Evolutionary conservation across 441 rosid genomes (phyloP), one percentile per base, ranked within the genome.

Genomic region (Gossypium lobatum): DNA sequence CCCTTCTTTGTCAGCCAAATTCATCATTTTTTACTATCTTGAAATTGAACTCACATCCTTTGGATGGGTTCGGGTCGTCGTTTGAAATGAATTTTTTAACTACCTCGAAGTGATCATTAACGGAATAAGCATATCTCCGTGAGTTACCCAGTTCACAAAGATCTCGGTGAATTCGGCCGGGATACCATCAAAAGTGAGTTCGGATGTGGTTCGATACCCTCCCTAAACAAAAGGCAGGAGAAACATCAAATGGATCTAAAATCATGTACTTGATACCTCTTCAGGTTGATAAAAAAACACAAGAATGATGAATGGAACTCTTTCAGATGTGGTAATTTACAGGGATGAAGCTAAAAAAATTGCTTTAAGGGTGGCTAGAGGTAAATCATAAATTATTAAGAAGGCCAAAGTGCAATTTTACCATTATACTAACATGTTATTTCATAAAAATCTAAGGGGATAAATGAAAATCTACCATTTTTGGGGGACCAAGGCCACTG

Each of bases 121-220:
- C 48, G 82, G 87, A 74, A 86, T 70, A 86, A 74, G 85, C 75
- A 84, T 77, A 16, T 80, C 90, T 57, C 93, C 98, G 17, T 90
- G 68, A 42, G 74, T 80, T 46, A 95, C 90, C 99, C 99, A 95
- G 54, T 81, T 79, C 31, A 63, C 72, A 64, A 90, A 95, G 66
- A 84, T 79, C 46, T 83, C 77, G 9, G 96, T 78, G 66, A 75
- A 90, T 80, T 73, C 81, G 59, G 60, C 73, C 70, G 26, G 31
- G 18, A 13, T 26, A 55, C 71, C 80, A 64, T 77, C 80, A 1
- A 70, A 18, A 17, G 57, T 31, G 16, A 73, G 61, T 16, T 84
- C 78, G 1, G 73, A 73, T 17, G 63, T 79, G 0, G 64, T 79
- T 48, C 72, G 79, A 62, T 77, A 81, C 50, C 83, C 82, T 78